phyloP scores from a whole-genome alignment of 1,284 basidiomycete genomes.

The Heterobasidion occidentale region DNA sequence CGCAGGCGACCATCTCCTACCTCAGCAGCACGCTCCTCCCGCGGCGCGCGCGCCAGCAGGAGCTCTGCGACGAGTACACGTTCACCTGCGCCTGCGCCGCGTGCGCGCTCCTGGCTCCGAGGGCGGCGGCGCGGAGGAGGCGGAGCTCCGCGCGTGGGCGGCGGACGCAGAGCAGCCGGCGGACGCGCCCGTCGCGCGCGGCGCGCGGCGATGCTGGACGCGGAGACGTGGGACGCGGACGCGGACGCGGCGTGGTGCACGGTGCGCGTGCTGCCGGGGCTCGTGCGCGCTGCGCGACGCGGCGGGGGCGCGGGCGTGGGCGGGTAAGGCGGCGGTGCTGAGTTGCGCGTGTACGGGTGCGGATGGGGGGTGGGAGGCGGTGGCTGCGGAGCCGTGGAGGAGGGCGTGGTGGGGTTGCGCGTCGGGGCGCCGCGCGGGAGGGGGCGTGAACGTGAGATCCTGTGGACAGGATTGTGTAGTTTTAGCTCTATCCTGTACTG shows the following conservation, averaged over 20 bases:
- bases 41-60: slow-evolving; percentile 5
- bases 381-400: slow-evolving; percentile 9
- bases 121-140: slow-evolving; percentile 2
- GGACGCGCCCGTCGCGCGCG: background rate
- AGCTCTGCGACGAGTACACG: slow-evolving; percentile 7
- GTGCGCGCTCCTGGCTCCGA: slow-evolving; percentile 2
- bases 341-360: slow-evolving; percentile 4
- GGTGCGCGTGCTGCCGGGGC: slow-evolving; percentile 2
- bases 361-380: slow-evolving; percentile 10
- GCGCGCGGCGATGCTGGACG: background rate
- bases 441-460: background rate
- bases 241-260: slow-evolving; percentile 9
- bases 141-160: slow-evolving; percentile 9
- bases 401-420: slow-evolving; percentile 12
- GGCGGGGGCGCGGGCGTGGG: slow-evolving; percentile 9
- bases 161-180: slow-evolving; percentile 1
- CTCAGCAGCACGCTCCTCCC: slow-evolving; percentile 2
- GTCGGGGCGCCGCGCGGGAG: background rate
- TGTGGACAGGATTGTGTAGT: no score
- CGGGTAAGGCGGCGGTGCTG: slow-evolving; percentile 6
- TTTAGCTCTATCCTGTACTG: no score
- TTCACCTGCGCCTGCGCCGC: slow-evolving; percentile 13
- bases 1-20: slow-evolving; percentile 13
- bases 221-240: slow-evolving; percentile 10
- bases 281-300: slow-evolving; percentile 13